Percentiles rank a stretch among this genome's conserved stretches.
phyloP scores from a whole-genome alignment of 176 grass and related monocot species.

The Oryza officinalis region DNA sequence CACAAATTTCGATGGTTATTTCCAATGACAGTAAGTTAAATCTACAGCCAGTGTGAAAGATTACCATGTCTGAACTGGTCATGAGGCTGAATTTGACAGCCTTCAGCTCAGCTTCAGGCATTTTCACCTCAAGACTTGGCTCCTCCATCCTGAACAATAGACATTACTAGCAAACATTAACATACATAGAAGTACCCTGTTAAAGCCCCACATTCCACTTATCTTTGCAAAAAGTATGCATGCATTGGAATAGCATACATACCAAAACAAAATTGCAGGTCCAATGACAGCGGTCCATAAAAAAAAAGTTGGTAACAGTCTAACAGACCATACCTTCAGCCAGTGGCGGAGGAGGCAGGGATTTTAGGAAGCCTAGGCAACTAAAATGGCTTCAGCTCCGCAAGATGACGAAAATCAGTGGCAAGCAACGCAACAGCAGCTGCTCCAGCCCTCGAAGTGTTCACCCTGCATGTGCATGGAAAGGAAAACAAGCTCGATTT shows the following conservation, averaged over 20 bases:
- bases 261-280: background rate
- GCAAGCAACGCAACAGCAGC: background rate
- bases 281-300: background rate
- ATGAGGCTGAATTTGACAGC: conserved; percentile 71
- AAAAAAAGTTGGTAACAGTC: background rate
- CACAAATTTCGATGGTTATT: background rate
- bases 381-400: too few relatives aligned
- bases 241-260: background rate
- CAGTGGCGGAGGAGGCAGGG: too few relatives aligned
- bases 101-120: conserved; percentile 47
- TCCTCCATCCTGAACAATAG: conserved; percentile 53
- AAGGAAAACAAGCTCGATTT: background rate
- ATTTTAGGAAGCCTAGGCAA: too few relatives aligned
- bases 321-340: background rate
- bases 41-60: conserved; percentile 21
- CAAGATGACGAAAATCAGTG: background rate
- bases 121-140: conserved; percentile 31
- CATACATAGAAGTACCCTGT: conserved; percentile 21
- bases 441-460: background rate
- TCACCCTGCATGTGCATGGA: background rate
- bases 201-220: background rate
- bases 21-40: background rate
- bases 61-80: conserved; percentile 78
- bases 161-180: conserved; percentile 24
- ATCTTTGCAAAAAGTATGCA: background rate